Base-by-base conservation (phyloP, 2,329 filamentous ascomycete genomes). In the Scedosporium aurantiacum region DNA sequence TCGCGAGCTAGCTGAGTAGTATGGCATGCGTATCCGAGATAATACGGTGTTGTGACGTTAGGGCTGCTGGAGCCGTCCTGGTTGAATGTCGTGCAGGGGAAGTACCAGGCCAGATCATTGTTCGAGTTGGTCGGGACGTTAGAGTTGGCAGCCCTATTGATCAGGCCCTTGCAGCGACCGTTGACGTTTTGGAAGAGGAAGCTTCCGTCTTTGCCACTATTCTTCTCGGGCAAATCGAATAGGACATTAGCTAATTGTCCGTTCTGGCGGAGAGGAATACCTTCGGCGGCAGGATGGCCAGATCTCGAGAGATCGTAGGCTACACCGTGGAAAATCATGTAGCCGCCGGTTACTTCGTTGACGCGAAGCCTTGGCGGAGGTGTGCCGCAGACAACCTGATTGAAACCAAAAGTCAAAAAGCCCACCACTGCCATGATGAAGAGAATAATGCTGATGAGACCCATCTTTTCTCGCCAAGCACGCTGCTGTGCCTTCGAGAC, bases 181-280 rank as follows among this genome's bases (percentile, higher is more conserved):
- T 99, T 99, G 73, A 99, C 94, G 66, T 97, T 96, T 72, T 99
- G 94, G 76, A 99, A 99, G 70, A 99, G 76, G 72, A 99, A 99
- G 70, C 92, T 97, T 62, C 90, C 93, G 71, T 99, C 95, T 73
- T 89, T 83, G n/a, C 92, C 94, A 61, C 86, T 87, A 67, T 93
- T 85, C 70, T 90, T 90, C 66, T 88, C 83, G 1, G 87, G 82
- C n/a, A 96, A 76, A 71, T 97, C 91, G 69, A 85, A 97, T 14
- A 99, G 78, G 25, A 99, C 86, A 68, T 97, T 97, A 27, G 89
- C 79, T 32, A 81, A 82, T 2, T 71, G 67, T 18, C 77, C 77
- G 63, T 81, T 75, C 10, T 65, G 60, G 37, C 72, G 71, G 14
- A 78, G 71, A 0, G 89, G 83, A 66, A 99, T 90, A 41, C 92